A percentile compares a stretch with the other conserved stretches of the same genome.
Evolutionary conservation across 495 filamentous ascomycete species (phyloP).

Genomic region (Hypomontagnella submonticulosa): DNA sequence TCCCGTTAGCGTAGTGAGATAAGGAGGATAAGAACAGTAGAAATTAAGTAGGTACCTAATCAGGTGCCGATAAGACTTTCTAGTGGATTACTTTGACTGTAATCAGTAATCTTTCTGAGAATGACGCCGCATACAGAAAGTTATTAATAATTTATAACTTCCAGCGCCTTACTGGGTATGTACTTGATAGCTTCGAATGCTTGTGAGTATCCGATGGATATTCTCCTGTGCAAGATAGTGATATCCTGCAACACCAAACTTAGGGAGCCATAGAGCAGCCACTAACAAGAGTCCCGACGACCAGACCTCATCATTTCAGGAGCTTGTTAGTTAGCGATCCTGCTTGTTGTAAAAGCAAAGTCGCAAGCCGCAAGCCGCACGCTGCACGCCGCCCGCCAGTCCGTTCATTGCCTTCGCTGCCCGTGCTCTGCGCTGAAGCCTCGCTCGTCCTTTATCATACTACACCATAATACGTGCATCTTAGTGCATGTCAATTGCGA

Average conservation of each 20-base stretch:
- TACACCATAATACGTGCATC: too few relatives aligned
- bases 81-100: constrained; percentile 32
- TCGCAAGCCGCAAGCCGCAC: too few relatives aligned
- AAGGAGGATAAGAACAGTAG: constrained; percentile 40
- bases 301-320: too few relatives aligned
- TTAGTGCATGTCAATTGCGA: too few relatives aligned
- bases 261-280: neutral
- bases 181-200: neutral
- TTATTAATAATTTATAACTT: constrained; percentile 18
- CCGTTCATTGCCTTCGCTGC: too few relatives aligned
- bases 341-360: too few relatives aligned
- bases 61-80: constrained; percentile 48
- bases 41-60: constrained; percentile 19
- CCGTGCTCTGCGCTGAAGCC: constrained; percentile 5
- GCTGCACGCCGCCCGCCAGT: too few relatives aligned
- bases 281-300: too few relatives aligned
- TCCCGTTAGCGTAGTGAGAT: constrained; percentile 37
- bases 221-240: neutral
- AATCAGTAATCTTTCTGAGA: constrained; percentile 29
- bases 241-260: constrained; percentile 8
- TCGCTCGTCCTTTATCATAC: neutral
- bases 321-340: too few relatives aligned
- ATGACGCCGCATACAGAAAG: constrained; percentile 27
- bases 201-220: constrained; percentile 7
- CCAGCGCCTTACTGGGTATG: neutral